Conservation (phyloP, 257 asterid species). For the Misopates orontium region DNA sequence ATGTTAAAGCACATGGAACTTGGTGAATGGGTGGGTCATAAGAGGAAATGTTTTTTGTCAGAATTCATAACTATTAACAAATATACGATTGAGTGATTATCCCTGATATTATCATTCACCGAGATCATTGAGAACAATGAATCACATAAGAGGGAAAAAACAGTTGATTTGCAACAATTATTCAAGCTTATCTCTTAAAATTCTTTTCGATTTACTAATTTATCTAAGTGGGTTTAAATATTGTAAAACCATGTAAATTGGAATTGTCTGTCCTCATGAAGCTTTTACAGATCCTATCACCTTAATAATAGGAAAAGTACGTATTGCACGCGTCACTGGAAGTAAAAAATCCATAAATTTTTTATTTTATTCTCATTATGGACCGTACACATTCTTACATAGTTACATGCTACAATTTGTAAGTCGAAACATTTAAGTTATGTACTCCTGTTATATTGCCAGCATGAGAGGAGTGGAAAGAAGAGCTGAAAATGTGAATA, state of each 20-base stretch:
- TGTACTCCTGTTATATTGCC: conserved; percentile 23
- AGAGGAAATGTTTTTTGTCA: neutral
- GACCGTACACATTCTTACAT: neutral
- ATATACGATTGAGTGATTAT: conserved; percentile 1
- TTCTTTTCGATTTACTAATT: too few species aligned
- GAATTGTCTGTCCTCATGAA: too few species aligned
- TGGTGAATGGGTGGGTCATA: neutral
- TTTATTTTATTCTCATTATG: neutral
- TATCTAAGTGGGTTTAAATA: too few species aligned
- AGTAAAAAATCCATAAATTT: too few species aligned
- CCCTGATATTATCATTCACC: neutral
- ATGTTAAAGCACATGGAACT: neutral
- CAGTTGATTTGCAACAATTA: neutral
- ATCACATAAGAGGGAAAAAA: neutral
- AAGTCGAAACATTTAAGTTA: conserved; percentile 11
- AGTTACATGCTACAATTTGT: neutral
- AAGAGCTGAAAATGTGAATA: conserved; percentile 65
- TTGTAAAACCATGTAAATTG: too few species aligned
- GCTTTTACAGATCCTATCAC: neutral
- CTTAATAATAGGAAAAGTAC: neutral
- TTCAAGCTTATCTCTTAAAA: neutral
- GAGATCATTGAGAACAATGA: neutral
- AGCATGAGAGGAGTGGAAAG: conserved; percentile 70
- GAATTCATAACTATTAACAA: neutral
- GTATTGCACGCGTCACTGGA: too few species aligned